Conservation (phyloP, 257 asterid species). For the Fraxinus cuspidata region DNA sequence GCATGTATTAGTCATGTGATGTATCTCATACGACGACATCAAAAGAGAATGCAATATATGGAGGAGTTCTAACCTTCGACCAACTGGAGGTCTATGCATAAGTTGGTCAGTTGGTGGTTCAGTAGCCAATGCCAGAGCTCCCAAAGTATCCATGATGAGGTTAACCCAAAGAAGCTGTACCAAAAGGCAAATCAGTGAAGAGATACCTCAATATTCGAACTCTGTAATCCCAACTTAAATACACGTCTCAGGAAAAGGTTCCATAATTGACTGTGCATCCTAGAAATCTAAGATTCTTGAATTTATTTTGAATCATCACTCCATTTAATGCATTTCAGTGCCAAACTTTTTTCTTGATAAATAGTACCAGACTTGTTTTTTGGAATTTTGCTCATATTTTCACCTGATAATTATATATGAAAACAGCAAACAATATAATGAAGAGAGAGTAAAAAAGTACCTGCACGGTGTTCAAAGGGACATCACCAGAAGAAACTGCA, state of each 20-base stretch:
- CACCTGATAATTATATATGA: not conserved
- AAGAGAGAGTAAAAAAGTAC: conserved; percentile 31
- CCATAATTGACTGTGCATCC: not conserved
- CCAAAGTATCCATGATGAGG: conserved; percentile 96
- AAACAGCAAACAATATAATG: not conserved
- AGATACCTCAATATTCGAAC: not conserved
- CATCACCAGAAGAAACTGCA: conserved; percentile 85
- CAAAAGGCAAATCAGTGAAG: conserved; percentile 10
- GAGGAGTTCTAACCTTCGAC: conserved; percentile 66
- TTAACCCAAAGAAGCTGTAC: conserved; percentile 95
- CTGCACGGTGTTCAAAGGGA: conserved; percentile 93
- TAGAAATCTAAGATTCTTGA: not conserved
- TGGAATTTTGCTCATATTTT: not conserved
- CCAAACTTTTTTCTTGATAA: not conserved
- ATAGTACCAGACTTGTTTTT: not conserved
- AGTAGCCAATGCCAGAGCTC: conserved; percentile 97
- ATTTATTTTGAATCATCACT: not conserved
- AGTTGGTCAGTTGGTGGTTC: conserved; percentile 96
- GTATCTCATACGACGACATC: not conserved
- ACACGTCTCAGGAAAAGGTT: not conserved
- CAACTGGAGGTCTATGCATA: conserved; percentile 90
- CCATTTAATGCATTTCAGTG: not conserved
- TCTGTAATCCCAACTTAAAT: not conserved
- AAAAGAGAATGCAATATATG: not conserved
- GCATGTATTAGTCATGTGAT: not conserved